Conservation (phyloP, 2,329 filamentous ascomycete genomes). For the Fusarium veterinarium region DNA sequence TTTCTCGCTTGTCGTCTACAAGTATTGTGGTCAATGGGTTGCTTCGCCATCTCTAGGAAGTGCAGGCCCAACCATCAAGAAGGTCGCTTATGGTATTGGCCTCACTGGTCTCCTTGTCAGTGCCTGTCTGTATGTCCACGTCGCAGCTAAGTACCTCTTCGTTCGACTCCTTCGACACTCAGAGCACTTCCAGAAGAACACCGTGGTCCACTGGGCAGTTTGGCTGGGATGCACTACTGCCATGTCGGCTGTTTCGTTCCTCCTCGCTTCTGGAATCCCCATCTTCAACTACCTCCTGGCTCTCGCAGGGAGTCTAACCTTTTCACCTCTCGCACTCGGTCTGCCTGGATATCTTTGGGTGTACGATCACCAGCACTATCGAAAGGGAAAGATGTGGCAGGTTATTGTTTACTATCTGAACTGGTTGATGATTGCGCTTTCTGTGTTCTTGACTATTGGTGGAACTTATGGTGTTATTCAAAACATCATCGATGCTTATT, state of each 20-base stretch:
- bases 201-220: conserved; percentile 49
- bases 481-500: conserved; percentile 23
- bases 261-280: conserved; percentile 41
- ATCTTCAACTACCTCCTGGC: conserved; percentile 50
- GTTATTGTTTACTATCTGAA: conserved; percentile 14
- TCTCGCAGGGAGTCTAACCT: conserved; percentile 47
- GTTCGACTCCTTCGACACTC: conserved; percentile 54
- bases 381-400: conserved; percentile 11
- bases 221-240: conserved; percentile 50
- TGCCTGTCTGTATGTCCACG: conserved; percentile 51
- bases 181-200: conserved; percentile 51
- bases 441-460: conserved; percentile 14
- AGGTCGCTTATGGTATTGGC: conserved; percentile 49
- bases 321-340: conserved; percentile 46
- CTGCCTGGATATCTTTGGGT: conserved; percentile 45
- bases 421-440: conserved; percentile 16
- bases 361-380: conserved; percentile 21
- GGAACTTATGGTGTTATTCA: conserved; percentile 22
- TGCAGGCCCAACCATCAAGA: conserved; percentile 46
- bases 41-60: conserved; percentile 47
- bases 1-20: conserved; percentile 47
- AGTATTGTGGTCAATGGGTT: conserved; percentile 46
- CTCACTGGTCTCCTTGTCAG: conserved; percentile 46
- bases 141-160: conserved; percentile 55
- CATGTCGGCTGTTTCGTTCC: conserved; percentile 34